Percentiles rank a stretch among this genome's conserved stretches.
phyloP scores from a whole-genome alignment of 805 yeast genomes.

The Kodamaea kaohsiungensis region DNA sequence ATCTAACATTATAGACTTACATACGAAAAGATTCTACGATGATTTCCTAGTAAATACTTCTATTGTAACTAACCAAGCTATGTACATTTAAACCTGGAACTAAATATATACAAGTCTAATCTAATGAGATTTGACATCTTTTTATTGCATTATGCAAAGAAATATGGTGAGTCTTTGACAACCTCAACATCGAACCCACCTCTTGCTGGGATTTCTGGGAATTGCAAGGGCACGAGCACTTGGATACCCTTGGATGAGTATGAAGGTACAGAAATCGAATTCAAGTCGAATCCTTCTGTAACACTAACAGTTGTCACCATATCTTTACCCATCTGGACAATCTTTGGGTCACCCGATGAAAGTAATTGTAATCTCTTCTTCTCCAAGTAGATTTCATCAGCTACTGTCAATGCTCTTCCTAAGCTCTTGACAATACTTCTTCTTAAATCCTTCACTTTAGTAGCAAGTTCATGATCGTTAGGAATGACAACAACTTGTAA shows the following conservation, averaged over 20 bases:
- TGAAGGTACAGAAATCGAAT: constrained; percentile 23
- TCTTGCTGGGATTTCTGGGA: constrained; percentile 74
- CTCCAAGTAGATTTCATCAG: constrained; percentile 77
- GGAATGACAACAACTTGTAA: constrained; percentile 61
- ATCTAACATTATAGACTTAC: too few species aligned
- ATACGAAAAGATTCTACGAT: background rate
- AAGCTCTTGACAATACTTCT: constrained; percentile 46
- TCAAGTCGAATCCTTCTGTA: constrained; percentile 33
- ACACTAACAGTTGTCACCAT: constrained; percentile 75
- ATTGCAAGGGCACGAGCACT: constrained; percentile 63
- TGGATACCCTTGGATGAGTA: constrained; percentile 30
- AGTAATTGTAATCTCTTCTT: constrained; percentile 58
- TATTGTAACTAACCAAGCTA: background rate
- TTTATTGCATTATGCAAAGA: constrained; percentile 50
- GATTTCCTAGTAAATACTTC: background rate
- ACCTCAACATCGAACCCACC: constrained; percentile 82
- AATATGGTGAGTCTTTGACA: constrained; percentile 74
- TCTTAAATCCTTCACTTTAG: constrained; percentile 50
- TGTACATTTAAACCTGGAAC: background rate
- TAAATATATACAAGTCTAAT: background rate
- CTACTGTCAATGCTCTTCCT: constrained; percentile 58
- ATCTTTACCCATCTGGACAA: constrained; percentile 48
- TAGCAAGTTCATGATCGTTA: constrained; percentile 50
- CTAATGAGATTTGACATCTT: background rate
- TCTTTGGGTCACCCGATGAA: constrained; percentile 51